Evolutionary conservation across 1,139 yeast genomes (phyloP).

Genomic region (Tardiomyces blankii): DNA sequence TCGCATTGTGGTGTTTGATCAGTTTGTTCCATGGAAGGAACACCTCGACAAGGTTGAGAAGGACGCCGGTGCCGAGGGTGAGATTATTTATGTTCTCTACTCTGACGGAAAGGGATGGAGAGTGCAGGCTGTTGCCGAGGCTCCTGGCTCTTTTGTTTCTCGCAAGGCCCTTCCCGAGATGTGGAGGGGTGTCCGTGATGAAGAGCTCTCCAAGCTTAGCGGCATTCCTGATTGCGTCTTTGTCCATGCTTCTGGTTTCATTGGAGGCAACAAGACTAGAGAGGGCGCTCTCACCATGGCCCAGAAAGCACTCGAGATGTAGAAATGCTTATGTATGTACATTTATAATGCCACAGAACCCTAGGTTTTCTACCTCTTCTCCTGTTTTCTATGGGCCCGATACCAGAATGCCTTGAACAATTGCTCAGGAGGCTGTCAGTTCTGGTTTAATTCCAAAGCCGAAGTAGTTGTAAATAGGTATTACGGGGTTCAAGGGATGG

Average conservation of each 20-base stretch:
- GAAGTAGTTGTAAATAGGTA: too few relatives aligned
- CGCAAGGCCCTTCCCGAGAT: constrained; percentile 80
- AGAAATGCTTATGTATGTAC: too few relatives aligned
- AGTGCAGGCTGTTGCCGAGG: constrained; percentile 77
- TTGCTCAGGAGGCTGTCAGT: too few relatives aligned
- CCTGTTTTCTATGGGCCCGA: too few relatives aligned
- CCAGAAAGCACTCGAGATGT: constrained; percentile 33
- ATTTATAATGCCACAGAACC: too few relatives aligned
- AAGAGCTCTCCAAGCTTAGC: constrained; percentile 53
- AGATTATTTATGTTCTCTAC: constrained; percentile 67
- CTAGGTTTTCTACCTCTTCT: too few relatives aligned
- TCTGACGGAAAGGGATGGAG: constrained; percentile 74
- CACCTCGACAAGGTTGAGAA: constrained; percentile 70
- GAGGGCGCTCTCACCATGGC: constrained; percentile 78
- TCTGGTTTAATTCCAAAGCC: too few relatives aligned
- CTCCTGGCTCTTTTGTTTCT: constrained; percentile 67
- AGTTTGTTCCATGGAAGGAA: constrained; percentile 91
- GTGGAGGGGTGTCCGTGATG: constrained; percentile 93
- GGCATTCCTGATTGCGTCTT: constrained; percentile 83
- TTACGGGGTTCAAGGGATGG: too few relatives aligned
- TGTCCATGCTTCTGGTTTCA: constrained; percentile 94
- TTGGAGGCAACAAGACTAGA: constrained; percentile 80
- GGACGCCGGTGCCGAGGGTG: constrained; percentile 39
- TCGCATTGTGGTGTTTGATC: constrained; percentile 56
- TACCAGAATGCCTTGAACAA: too few relatives aligned